Base-by-base conservation (phyloP, 441 rosid genomes). In the Codiaeum variegatum region DNA sequence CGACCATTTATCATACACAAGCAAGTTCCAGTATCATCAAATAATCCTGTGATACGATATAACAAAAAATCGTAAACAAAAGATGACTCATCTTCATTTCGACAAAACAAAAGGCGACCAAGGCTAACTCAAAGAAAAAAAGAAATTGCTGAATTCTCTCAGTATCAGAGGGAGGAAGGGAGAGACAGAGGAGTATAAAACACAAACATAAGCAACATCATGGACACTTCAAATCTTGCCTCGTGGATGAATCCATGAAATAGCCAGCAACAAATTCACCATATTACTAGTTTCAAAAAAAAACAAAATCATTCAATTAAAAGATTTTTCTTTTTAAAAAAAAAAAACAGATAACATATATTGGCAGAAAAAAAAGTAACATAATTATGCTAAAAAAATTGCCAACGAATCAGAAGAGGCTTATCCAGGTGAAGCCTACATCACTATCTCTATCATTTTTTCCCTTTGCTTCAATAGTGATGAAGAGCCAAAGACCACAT, bases 31-130 rank as follows among this genome's bases (percentile, higher is more conserved):
- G 11, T 13, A 34, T 19, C 18, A 32, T 26, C 67, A 52, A 36
- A 3, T 23, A 19, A 28, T 55, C 76, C 76, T 75, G 76, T 40
- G 26, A 66, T 21, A 26, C 44, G 12, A 40, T 40, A 40, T 40
- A 40, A 40, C 44, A 11, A 9, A 9, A 52, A n/a, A 7, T 47
- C 52, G 18, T 46, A 51, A 6, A 54, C 28, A 9, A 21, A 54
- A 29, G 18, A 49, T 47, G n/a, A 26, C 6, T 47, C 28, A 28
- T 26, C 24, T 9, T 32, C 42, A 46, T 28, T 1, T 66, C 1
- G 56, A 52, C 11, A 28, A 49, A 66, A 49, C 29, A 66, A 18
- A 11, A 16, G 15, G 21, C 52, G 46, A 24, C 42, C 32, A 18
- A 29, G 44, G 44, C 44, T 1, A 40, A 40, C 42, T 38, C 42